Evolutionary conservation across 768 basidiomycete species (phyloP), one percentile per base, ranked within the genome.

Genomic region (Ramaria rubella): DNA sequence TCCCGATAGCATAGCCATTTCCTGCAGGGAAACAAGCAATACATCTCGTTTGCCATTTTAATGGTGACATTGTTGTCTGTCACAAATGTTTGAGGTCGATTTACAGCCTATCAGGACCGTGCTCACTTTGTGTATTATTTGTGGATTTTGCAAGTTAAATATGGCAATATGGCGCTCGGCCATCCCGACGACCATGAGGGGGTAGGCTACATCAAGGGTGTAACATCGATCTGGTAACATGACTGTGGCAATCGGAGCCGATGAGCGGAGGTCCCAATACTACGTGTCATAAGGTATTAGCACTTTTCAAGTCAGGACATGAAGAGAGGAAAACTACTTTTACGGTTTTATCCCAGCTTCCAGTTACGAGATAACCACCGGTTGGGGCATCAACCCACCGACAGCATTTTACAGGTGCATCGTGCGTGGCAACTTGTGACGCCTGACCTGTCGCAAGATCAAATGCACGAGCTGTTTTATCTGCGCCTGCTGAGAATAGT

Each of bases 311-410:
- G n/a, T 50, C 30, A 30, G 58, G 49, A 43, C 46, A 1, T 14
- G 52, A 49, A 38, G 52, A 27, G 34, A 34, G 59, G 24, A 61
- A 59, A 2, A 65, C 55, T 61, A 94, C 94, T 78, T 94, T 95
- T 67, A 98, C 72, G 1, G 91, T 95, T 73, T 95, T 95, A 70
- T 99, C 95, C 96, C 96, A 99, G 52, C 92, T 93, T 9, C 94
- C 96, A 1, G 95, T 97, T 12, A 86, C 90, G 19, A 94, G 75
- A 60, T 94, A 83, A 14, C 89, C 82, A 33, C 80, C 80, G 59
- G 80, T 81, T 21, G 82, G 83, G 5, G 85, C 80, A 59, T 94
- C 87, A 52, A 92, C 76, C 83, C 87, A 94, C 53, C 82, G 79
- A 36, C 92, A 85, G 57, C 81, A 83, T 69, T 85, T 90, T 64